phyloP scores from a whole-genome alignment of 2,329 filamentous ascomycete genomes.

The Arthrobotrys iridis region DNA sequence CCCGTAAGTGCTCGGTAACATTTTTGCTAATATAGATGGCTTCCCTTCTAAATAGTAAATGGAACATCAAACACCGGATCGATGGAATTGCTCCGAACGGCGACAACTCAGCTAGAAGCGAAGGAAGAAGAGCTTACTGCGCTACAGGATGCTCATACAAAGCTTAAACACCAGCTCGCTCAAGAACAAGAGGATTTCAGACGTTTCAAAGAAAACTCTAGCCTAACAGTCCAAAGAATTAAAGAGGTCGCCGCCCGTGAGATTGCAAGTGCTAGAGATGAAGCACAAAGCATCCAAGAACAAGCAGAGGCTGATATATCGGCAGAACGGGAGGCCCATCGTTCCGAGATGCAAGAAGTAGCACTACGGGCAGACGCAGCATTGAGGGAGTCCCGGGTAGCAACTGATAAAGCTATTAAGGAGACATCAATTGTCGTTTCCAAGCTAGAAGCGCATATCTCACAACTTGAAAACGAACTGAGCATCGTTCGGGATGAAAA shows the following conservation, averaged over 20 bases:
- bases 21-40: not conserved
- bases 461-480: constrained; percentile 32
- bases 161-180: constrained; percentile 66
- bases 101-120: constrained; percentile 80
- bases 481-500: constrained; percentile 15
- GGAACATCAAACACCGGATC: constrained; percentile 89
- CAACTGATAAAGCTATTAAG: constrained; percentile 35
- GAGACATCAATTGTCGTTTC: constrained; percentile 24
- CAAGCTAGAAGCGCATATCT: constrained; percentile 27
- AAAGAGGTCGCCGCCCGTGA: constrained; percentile 47
- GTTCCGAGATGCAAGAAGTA: constrained; percentile 49
- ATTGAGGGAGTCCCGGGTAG: constrained; percentile 33
- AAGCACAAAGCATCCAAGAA: constrained; percentile 53
- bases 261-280: constrained; percentile 54
- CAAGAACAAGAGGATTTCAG: constrained; percentile 57
- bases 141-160: constrained; percentile 68
- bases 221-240: constrained; percentile 52
- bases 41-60: constrained; percentile 71
- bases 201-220: constrained; percentile 54
- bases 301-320: constrained; percentile 54
- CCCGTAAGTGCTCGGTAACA: too few relatives aligned
- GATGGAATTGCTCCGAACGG: constrained; percentile 87
- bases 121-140: constrained; percentile 71
- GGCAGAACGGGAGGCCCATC: constrained; percentile 52
- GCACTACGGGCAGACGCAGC: constrained; percentile 49